Base-by-base conservation (phyloP, 805 yeast species). In the Torulaspora gathmanii region DNA sequence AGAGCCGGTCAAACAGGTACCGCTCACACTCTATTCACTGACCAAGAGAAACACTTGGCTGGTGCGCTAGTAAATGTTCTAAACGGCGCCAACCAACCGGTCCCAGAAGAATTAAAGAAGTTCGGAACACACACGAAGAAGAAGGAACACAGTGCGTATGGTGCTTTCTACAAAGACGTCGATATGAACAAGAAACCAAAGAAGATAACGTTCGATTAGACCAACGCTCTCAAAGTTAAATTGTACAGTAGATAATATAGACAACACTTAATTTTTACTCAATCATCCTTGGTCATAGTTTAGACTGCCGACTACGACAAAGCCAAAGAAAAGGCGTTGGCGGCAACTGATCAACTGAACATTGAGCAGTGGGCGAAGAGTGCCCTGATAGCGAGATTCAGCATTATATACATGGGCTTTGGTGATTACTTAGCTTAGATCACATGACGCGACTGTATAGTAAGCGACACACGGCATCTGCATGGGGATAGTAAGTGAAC, bases 51-150 rank as follows among this genome's bases (percentile, higher is more conserved):
- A 67, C 98, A 91, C 67, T 75, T 93, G 42, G 84, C 95, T 48
- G 98, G 99, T 52, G 97, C 95, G 2, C 73, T 93, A 55, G 83
- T 86, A 70, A 93, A 93, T 64, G 90, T 93, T 33, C 73, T 93
- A 58, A 78, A 95, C 55, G 96, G 95, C 54, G 99, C 98, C 16
- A 79, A 83, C 67, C 99, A 93, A 71, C 82, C 83, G 1, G 98
- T 93, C 48, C 99, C 99, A 7, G 96, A 86, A 42, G 98, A 89
- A 46, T 73, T 93, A 61, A 75, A 87, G 64, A 91, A 90, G 67
- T 93, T 91, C 58, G 99, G 99, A 39, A 89, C 96, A 5, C 98
- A 93, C 69, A 93, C 98, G 9, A 93, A 93, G 70, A 91, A 90
- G 83, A 93, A 93, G 74, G 90, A 88, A 53, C 99, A 93, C 63